Evolutionary conservation across 2,329 filamentous ascomycete species (phyloP), one percentile per base, ranked within the genome.

Genomic region (Hymenoscyphus infarciens): DNA sequence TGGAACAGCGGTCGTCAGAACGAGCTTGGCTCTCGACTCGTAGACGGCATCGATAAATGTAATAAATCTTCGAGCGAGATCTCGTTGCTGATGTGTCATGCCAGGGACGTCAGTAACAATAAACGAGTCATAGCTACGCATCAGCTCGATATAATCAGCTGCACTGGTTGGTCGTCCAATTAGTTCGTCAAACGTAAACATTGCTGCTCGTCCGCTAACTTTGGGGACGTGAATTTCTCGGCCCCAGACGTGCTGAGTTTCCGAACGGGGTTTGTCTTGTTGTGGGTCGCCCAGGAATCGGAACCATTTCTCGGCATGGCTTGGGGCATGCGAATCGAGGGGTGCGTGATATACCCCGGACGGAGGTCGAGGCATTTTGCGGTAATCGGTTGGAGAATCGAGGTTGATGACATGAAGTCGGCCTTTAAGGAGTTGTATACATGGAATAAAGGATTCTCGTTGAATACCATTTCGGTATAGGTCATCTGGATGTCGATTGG

Each of bases 381-480:
- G 91, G 79, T 99, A 99, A 77, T 99, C 95, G 42, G 93, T 99
- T 4, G 89, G 87, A 1, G 92, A 97, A 79, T 99, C 91, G 63
- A 99, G 87, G 77, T 97, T 97, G 71, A 99, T 90, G 56, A 98
- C 91, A 60, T 90, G 87, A 8, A 99, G 84, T 2, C 88, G 86
- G 45, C 82, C 84, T 75, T 97, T 94, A 54, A 99, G 86, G 3
- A 99, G 87, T 66, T 93, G 89, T 73, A 99, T 99, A 68, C 94
- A 96, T 0, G 95, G 95, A 58, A 99, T 85, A 75, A 99, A 99
- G 6, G 91, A 96, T 69, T 96, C 89, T 63, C 95, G 88, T 78
- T 99, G 95, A 67, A 99, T 94, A 61, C 95, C 95, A 75, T 99
- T 99, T 77, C 95, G 97, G 82, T 99, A 99, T 7, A 99, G 83